Evolutionary conservation across 2,329 filamentous ascomycete species (phyloP).

Genomic region (Zalaria sp.): DNA sequence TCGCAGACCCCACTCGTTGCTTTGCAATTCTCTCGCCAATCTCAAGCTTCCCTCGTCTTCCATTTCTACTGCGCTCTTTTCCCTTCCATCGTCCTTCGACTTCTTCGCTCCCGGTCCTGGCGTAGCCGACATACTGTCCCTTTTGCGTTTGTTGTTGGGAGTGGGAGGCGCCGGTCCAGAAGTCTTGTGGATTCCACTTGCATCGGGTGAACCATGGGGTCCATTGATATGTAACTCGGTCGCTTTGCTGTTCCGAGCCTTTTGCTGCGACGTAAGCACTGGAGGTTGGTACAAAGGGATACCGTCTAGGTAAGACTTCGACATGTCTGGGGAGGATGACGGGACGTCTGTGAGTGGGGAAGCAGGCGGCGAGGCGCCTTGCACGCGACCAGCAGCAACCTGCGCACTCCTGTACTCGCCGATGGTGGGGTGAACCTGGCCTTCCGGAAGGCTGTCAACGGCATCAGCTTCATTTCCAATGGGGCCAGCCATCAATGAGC

Average conservation of each 20-base stretch:
- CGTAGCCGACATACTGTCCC: constrained; percentile 15
- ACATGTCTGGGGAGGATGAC: background rate
- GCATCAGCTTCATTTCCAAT: too few relatives aligned
- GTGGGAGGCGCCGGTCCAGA: constrained; percentile 1
- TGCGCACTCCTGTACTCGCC: too few relatives aligned
- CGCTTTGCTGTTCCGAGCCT: constrained; percentile 1
- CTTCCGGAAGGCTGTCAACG: too few relatives aligned
- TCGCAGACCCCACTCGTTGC: constrained; percentile 4
- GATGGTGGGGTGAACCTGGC: too few relatives aligned
- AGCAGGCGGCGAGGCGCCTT: too few relatives aligned
- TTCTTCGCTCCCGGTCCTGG: constrained; percentile 8
- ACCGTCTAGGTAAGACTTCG: constrained; percentile 1
- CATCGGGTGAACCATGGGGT: background rate
- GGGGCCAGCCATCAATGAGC: too few relatives aligned
- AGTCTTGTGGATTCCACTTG: constrained; percentile 3
- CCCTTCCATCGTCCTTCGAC: constrained; percentile 12
- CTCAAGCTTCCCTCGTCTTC: constrained; percentile 13
- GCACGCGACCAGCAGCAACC: too few relatives aligned
- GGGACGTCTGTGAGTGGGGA: too few relatives aligned
- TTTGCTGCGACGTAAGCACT: constrained; percentile 2
- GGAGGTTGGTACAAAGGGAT: constrained; percentile 3
- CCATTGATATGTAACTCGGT: background rate
- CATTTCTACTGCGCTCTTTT: constrained; percentile 6
- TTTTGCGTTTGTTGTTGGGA: constrained; percentile 12
- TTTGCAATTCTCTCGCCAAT: constrained; percentile 16